Base-by-base conservation (phyloP, 495 filamentous ascomycete genomes). In the Neurospora terricola region DNA sequence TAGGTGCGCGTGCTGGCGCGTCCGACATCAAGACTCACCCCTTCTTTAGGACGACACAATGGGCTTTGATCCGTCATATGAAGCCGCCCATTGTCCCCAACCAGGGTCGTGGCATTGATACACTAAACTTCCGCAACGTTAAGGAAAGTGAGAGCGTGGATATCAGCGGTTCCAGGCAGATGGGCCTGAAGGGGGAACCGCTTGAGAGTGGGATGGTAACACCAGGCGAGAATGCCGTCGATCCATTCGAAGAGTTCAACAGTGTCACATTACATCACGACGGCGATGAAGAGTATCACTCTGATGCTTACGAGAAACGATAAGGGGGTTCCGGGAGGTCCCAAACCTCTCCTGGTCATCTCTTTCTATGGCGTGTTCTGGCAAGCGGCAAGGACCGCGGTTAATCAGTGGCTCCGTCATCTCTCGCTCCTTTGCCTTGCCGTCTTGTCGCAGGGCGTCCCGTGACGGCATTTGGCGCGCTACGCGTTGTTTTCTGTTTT, bases 201-300 rank as follows among this genome's bases (percentile, higher is more conserved):
- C 83, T 97, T 75, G 93, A 97, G 76, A 93, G 90, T 30, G 93
- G 93, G 10, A 83, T 96, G 38, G 90, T 91, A 4, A 98, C 95
- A 38, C 94, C 96, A 11, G 93, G 91, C 42, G 94, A 97, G 79
- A 81, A 90, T 23, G 73, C 48, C 72, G 87, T 88, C n/a, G 96
- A 99, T 87, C 96, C 96, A 14, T 99, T 99, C 79, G 93, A 97
- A 81, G 96, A 98, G 80, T 99, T 99, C 81, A 99, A 99, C 82
- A 97, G 93, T 77, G 96, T 99, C 39, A 99, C 96, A 73, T 88
- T 99, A 72, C 94, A 97, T 82, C 96, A 99, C 84, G 96, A 98
- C 72, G 96, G 93, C 12, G 95, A 98, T 72, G 89, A 90, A 34
- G 75, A 84, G 73, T 81, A 82, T 69, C 71, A 76, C 48, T 62